These are phyloP conservation scores for Fraxinus greggii DNA, from an alignment of 305 asterid genomes.

Conservation along the genomic window DNA sequence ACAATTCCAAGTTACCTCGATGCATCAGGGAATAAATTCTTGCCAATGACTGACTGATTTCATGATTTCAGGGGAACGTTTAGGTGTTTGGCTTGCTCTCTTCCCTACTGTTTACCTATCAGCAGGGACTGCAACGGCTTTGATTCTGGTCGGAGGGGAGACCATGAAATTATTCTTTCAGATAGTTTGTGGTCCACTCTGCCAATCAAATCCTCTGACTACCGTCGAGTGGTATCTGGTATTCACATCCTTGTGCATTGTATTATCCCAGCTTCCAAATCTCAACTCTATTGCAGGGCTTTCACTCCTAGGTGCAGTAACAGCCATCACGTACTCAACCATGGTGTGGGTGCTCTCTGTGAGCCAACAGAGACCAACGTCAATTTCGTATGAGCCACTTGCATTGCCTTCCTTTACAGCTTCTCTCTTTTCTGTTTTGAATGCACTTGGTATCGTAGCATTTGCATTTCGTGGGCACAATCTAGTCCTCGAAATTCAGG, in stretches of 20 bases:
- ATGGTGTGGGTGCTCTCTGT: slow-evolving; percentile 95
- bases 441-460: slow-evolving; percentile 90
- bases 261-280: slow-evolving; percentile 89
- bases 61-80: slow-evolving; percentile 61
- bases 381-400: slow-evolving; percentile 70
- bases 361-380: slow-evolving; percentile 75
- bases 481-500: slow-evolving; percentile 91
- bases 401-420: slow-evolving; percentile 59
- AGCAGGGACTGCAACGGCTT: slow-evolving; percentile 93
- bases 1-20: background rate
- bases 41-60: background rate
- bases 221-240: slow-evolving; percentile 97
- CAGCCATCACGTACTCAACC: slow-evolving; percentile 84
- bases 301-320: slow-evolving; percentile 92
- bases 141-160: slow-evolving; percentile 95
- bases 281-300: slow-evolving; percentile 97
- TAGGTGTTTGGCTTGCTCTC: slow-evolving; percentile 95
- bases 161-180: slow-evolving; percentile 96
- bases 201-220: slow-evolving; percentile 86
- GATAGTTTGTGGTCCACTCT: slow-evolving; percentile 79
- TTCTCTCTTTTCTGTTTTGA: slow-evolving; percentile 64
- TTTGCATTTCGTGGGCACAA: slow-evolving; percentile 95
- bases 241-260: slow-evolving; percentile 90
- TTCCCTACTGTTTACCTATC: slow-evolving; percentile 95
- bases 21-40: background rate